phyloP scores from a whole-genome alignment of 2,329 filamentous ascomycete species.

The Hortaea sp. region DNA sequence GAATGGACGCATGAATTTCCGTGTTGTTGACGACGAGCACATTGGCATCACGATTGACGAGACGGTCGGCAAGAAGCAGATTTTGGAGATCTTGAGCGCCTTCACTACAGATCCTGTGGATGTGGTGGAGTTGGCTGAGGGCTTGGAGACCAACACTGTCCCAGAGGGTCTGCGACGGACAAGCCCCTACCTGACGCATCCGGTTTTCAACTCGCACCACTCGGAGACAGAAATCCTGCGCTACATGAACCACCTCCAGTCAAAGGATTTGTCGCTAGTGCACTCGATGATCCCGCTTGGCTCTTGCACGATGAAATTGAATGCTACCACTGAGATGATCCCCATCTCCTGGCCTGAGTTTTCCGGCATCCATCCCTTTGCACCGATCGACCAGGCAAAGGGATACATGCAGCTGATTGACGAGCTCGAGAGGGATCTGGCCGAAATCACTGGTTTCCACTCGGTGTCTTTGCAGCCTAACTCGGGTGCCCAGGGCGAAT shows the following conservation, averaged over 20 bases:
- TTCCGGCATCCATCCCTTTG: constrained; percentile 72
- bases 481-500: constrained; percentile 92
- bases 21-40: constrained; percentile 49
- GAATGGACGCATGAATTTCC: constrained; percentile 50
- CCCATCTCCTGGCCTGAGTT: constrained; percentile 70
- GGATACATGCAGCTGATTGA: constrained; percentile 63
- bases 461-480: constrained; percentile 88
- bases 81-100: constrained; percentile 47
- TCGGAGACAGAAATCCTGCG: constrained; percentile 90
- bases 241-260: constrained; percentile 87
- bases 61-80: constrained; percentile 48
- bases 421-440: constrained; percentile 65
- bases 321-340: constrained; percentile 87
- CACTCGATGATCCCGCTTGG: constrained; percentile 97
- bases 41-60: constrained; percentile 74
- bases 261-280: constrained; percentile 84
- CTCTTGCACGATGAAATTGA: constrained; percentile 95
- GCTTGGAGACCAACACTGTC: constrained; percentile 29
- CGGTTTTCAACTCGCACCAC: constrained; percentile 89
- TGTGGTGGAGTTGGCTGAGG: constrained; percentile 21
- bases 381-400: constrained; percentile 50
- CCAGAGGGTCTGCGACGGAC: constrained; percentile 57
- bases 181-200: constrained; percentile 71
- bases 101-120: constrained; percentile 40
- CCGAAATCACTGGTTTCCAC: constrained; percentile 79